phyloP scores from a whole-genome alignment of 2,329 filamentous ascomycete genomes.

The Neophaeococcomyces mojaviensis region DNA sequence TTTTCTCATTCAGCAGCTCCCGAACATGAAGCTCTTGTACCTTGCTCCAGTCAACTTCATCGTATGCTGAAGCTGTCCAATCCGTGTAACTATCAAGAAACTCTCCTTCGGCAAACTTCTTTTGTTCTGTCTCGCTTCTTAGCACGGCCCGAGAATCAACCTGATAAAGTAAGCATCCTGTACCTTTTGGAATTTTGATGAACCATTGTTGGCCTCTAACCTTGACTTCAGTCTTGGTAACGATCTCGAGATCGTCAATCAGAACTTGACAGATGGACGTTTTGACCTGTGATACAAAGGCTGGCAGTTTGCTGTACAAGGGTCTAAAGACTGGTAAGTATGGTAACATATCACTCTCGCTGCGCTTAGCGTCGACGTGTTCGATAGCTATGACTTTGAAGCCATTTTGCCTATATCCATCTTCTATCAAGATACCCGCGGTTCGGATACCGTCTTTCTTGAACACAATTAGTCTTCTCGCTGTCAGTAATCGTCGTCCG shows the following conservation, averaged over 20 bases:
- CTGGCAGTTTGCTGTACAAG: slow-evolving; percentile 60
- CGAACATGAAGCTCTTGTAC: slow-evolving; percentile 77
- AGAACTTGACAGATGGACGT: slow-evolving; percentile 63
- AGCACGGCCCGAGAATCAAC: slow-evolving; percentile 33
- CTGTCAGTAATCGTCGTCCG: slow-evolving; percentile 69
- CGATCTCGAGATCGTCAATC: slow-evolving; percentile 71
- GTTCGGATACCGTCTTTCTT: slow-evolving; percentile 75
- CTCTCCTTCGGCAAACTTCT: slow-evolving; percentile 58
- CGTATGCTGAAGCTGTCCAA: slow-evolving; percentile 70
- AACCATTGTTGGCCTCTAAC: slow-evolving; percentile 41
- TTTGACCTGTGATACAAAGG: slow-evolving; percentile 58
- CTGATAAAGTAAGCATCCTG: slow-evolving; percentile 21
- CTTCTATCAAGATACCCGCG: slow-evolving; percentile 69
- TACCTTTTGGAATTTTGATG: slow-evolving; percentile 45
- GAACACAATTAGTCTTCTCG: slow-evolving; percentile 73
- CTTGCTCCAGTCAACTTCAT: slow-evolving; percentile 71
- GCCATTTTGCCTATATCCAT: slow-evolving; percentile 47
- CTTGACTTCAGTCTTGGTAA: slow-evolving; percentile 62
- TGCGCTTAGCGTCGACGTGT: slow-evolving; percentile 58
- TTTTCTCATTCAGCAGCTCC: slow-evolving; percentile 67
- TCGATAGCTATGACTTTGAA: slow-evolving; percentile 74
- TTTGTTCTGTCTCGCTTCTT: slow-evolving; percentile 38
- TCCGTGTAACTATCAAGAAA: slow-evolving; percentile 61
- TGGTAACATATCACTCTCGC: slow-evolving; percentile 78
- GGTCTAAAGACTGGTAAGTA: slow-evolving; percentile 66